Base-by-base conservation (phyloP, 345 rosid genomes). In the Eucalyptus dawsonii region DNA sequence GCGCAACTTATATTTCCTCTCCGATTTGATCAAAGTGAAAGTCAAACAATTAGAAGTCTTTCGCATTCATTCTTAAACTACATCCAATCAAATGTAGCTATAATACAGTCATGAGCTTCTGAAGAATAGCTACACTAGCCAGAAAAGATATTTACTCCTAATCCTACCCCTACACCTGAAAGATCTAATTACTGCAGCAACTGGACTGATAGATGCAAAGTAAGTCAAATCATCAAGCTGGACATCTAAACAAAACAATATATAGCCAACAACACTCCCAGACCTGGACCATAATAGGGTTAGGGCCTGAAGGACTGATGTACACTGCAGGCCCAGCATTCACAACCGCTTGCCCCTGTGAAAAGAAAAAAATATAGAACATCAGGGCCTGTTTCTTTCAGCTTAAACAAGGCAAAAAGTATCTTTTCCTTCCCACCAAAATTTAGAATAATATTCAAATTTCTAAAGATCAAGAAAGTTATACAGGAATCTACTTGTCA, bases 271-370 rank as follows among this genome's bases (percentile, higher is more conserved):
- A 76, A 76, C 47, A 76, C 85, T 76, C 24, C 85, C 85, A 11
- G 27, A 97, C 99, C 99, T 98, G 99, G 88, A 94, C 99, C 99
- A 98, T 98, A 86, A 97, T 95, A 47, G 99, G 99, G 94, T 96
- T 98, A 14, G 99, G 99, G 89, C 99, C 99, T 16, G 97, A 92
- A 16, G 98, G 92, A 86, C 98, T 97, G 91, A 98, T 94, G 94
- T 97, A 98, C 88, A 97, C 97, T 86, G 97, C 99, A 88, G 99
- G 98, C 88, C 99, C 99, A 91, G 99, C 90, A 93, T 96, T 95
- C 87, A 97, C 95, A 90, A 93, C 95, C 86, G 96, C 91, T 89
- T 93, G 93, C 17, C 76, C 96, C 99, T 98, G 95, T 37, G 87
- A 88, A 88, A 91, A 89, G 87, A 90, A 89, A 90, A 89, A 86